Evolutionary conservation across 306 rosid genomes (phyloP), one percentile per base, ranked within the genome.

Genomic region (Argentina anserina): DNA sequence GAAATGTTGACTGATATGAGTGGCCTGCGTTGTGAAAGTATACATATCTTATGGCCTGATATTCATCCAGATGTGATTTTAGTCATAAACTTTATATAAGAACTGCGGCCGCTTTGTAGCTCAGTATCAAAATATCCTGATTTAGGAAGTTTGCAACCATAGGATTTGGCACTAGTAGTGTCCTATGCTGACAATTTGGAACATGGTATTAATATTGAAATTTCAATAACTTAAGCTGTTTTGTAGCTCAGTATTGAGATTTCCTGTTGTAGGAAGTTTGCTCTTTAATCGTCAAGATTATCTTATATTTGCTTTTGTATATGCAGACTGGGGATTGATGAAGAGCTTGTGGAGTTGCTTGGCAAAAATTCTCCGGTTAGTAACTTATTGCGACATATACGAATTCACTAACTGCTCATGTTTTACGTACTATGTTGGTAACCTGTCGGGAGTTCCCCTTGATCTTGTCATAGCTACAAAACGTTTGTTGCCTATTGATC

Each of bases 281-380:
- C 67, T 33, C 42, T 3, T 37, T n/a, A 5, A 64, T 37, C 20
- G 26, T 64, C 47, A 37, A n/a, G 28, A 62, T 63, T 64, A 73
- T 74, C 43, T 85, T 43, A 52, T 75, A 71, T 75, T 45, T 75
- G 85, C 31, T 52, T 40, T 73, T 84, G 41, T 52, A 70, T 74
- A 23, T 52, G 65, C 76, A 93, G 97, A 87, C 81, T 94, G 75
- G 97, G 98, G 59, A 94, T 94, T 49, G 98, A 91, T 77, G 98
- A 93, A 86, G 97, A 89, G 84, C 96, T 93, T 59, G 98, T 93
- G 61, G 88, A 90, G 49, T 71, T 90, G 81, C 96, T 93, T 14
- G 97, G 98, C 61, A 84, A 93, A 61, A 67, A 89, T 83, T 94
- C 98, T 21, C 92, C 90, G 84, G 98, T 93, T 70, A 20, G 92